Base-by-base conservation (phyloP, 1,284 basidiomycete species). In the Leucocoprinus gongylophorus region DNA sequence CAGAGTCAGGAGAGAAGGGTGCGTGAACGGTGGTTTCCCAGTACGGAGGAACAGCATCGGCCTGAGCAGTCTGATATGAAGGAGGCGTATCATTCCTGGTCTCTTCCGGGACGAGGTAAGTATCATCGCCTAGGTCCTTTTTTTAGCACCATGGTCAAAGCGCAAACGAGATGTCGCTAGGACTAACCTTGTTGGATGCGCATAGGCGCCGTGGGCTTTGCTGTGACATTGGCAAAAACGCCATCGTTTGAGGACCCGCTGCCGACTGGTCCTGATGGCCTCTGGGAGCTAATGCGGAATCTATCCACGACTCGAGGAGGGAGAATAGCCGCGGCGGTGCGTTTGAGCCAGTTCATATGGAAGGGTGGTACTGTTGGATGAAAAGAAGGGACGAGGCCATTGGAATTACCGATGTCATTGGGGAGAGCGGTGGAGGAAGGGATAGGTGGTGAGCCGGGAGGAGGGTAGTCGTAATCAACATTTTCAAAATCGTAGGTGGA, bases 1-100 rank as follows among this genome's bases (percentile, higher is more conserved):
- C 62, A 3, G 70, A 61, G 55, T 73, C 74, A 23, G 78, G 67
- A 13, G 79, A 69, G 51, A 84, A 83, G 6, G 88, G 86, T 21
- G 87, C 84, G 59, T 97, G 90, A 21, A 98, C 84, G 1, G 94
- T 95, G 5, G 93, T 97, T 64, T 98, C 97, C 87, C 95, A 98
- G 68, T 99, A 99, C 0, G 95, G 91, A 2, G 95, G 95, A 2
- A 95, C 94, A 12, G 93, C 83, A 67, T 99, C 95, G 9, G 91
- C 87, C 59, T 97, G 87, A 4, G 97, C 95, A 30, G 83, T 76
- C 41, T 91, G 86, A 68, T 99, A 99, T 3, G 85, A 82, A 13
- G 94, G 94, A 4, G 94, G 92, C 0, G 86, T 82, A 54, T 93
- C 88, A 56, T 88, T 83, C 57, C 85, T 80, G 5, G 80, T 69